Evolutionary conservation across 768 basidiomycete genomes (phyloP).

Genomic region (Boletales sp.): DNA sequence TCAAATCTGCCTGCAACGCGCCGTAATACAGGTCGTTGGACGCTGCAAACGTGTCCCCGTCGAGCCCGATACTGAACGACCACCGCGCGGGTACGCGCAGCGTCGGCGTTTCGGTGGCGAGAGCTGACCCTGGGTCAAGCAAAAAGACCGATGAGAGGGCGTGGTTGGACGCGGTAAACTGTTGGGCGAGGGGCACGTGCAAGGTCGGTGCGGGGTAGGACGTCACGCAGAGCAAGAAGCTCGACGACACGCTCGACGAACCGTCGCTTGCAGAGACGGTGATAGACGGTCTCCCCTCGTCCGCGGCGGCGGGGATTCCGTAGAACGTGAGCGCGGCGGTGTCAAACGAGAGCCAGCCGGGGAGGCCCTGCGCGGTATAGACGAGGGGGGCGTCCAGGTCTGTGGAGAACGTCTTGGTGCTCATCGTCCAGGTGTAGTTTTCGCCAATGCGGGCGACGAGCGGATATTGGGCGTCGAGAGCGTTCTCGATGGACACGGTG

Average conservation of each 20-base stretch:
- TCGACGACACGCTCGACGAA: conserved; percentile 47
- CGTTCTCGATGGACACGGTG: conserved; percentile 51
- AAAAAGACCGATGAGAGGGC: conserved; percentile 76
- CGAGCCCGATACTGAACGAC: conserved; percentile 89
- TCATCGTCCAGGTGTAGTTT: conserved; percentile 68
- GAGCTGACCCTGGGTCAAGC: conserved; percentile 56
- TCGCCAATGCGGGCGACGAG: conserved; percentile 66
- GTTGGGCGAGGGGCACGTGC: conserved; percentile 49
- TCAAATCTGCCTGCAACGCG: conserved; percentile 63
- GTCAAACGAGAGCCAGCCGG: conserved; percentile 79
- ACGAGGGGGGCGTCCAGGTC: conserved; percentile 38
- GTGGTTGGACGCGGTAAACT: conserved; percentile 57
- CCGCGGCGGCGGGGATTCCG: conserved; percentile 61
- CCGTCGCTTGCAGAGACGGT: conserved; percentile 61
- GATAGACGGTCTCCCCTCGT: conserved; percentile 62
- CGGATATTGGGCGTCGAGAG: conserved; percentile 72
- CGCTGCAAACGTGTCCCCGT: conserved; percentile 56
- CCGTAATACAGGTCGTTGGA: conserved; percentile 55
- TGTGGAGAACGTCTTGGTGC: conserved; percentile 60
- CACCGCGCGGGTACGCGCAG: conserved; percentile 76
- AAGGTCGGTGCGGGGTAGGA: conserved; percentile 50
- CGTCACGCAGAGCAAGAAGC: conserved; percentile 57
- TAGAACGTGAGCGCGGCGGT: conserved; percentile 52
- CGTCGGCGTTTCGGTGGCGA: conserved; percentile 47
- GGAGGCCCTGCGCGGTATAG: conserved; percentile 58